Evolutionary conservation across 75 land plant species (phyloP), one percentile per base, ranked within the genome.

Genomic region (Adiantum capillusveneris): DNA sequence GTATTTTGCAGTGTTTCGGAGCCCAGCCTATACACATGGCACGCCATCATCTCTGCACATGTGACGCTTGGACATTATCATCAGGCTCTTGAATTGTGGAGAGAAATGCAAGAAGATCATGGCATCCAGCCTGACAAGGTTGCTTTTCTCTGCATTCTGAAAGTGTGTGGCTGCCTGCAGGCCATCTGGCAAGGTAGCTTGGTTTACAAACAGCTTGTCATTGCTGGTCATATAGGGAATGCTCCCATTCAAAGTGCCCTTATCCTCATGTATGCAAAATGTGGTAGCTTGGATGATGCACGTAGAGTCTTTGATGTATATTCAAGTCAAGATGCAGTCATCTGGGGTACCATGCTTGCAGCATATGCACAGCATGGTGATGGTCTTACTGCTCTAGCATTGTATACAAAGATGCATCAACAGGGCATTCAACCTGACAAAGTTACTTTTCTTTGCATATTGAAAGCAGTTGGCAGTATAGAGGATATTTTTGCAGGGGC

Each of bases 21-120:
- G n/a, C 67, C 13, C 11, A 60, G 25, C 63, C 65, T 66, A 20
- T 30, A 62, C 31, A 31, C 68, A 64, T 66, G 70, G 66, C 68
- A 73, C 53, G 46, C 64, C 25, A 78, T 78, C 70, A 73, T 78
- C 43, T 66, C 66, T 45, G 80, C 59, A 29, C 68, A 73, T 60
- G 59, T 45, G 0, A 11, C 14, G 29, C 57, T 59, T 63, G 72
- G 72, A 0, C 50, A 18, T 12, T 18, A 51, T 27, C 48, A 41
- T 31, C 54, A 68, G 22, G 71, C 80, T 27, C 18, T 78, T 1
- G 52, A 60, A 17, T 27, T 78, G 22, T 73, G 52, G 25, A 52
- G 53, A n/a, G 16, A 24, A 41, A 68, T 53, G 77, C 51, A 53
- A 16, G 31, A 44, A 9, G 48, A 34, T 5, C 3, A 34, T 37